Conservation (phyloP, 1,284 basidiomycete genomes). For the Austroboletus rostrupii region DNA sequence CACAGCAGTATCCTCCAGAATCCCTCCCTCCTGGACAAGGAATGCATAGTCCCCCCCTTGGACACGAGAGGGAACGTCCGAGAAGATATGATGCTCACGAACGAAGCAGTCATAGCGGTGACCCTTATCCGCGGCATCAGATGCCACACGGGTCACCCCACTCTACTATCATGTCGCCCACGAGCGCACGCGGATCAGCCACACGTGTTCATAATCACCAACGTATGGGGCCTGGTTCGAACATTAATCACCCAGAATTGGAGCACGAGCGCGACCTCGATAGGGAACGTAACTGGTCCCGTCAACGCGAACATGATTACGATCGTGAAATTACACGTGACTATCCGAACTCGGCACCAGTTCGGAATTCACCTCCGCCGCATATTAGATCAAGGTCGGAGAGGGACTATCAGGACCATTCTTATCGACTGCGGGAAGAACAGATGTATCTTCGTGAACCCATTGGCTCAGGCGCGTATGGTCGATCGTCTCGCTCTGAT, state of each 20-base stretch:
- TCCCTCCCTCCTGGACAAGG: conserved; percentile 39
- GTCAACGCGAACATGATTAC: conserved; percentile 46
- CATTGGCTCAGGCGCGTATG: conserved; percentile 30
- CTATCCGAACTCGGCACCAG: conserved; percentile 18
- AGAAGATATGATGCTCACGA: conserved; percentile 42
- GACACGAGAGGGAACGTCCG: conserved; percentile 41
- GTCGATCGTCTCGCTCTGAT: conserved; percentile 47
- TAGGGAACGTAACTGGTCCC: conserved; percentile 42
- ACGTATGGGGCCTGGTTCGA: conserved; percentile 59
- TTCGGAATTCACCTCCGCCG: conserved; percentile 39
- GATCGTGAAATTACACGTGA: conserved; percentile 37
- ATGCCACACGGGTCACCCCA: conserved; percentile 38
- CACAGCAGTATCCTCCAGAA: conserved; percentile 44
- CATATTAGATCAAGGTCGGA: conserved; percentile 36
- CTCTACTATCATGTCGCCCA: conserved; percentile 32
- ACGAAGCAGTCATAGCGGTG: conserved; percentile 24
- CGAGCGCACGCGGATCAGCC: conserved; percentile 31
- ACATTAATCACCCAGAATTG: conserved; percentile 45
- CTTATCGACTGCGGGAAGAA: conserved; percentile 44
- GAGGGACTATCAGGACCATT: conserved; percentile 35
- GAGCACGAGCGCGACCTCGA: conserved; percentile 42
- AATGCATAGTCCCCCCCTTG: conserved; percentile 47
- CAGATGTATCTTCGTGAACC: conserved; percentile 42
- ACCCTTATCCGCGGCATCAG: conserved; percentile 31
- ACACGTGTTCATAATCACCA: conserved; percentile 58